phyloP scores from a whole-genome alignment of 306 rosid genomes.

The apple (Malus domestica) region ASM211411v1 NC_041801.1:18231501-18232000 shows the following conservation, averaged over 20 bases:
- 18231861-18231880: no score
- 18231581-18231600: background rate
- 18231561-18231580: background rate
- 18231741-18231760: background rate
- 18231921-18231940: constrained; percentile 21
- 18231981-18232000: background rate
- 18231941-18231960: constrained; percentile 23
- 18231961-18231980: background rate
- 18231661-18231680: background rate
- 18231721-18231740: background rate
- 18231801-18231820: no score
- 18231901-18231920: constrained; percentile 11
- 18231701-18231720: background rate
- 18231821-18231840: no score
- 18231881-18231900: constrained; percentile 2
- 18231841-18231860: no score
- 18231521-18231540: background rate
- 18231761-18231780: no score
- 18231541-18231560: constrained; percentile 12
- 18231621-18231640: no score
- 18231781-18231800: no score
- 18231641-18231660: constrained; percentile 26
- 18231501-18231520: constrained; percentile 23
- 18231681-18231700: background rate
- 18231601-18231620: constrained; percentile 30